Evolutionary conservation across 345 rosid genomes (phyloP).

Genomic region (Lepidium didymum): DNA sequence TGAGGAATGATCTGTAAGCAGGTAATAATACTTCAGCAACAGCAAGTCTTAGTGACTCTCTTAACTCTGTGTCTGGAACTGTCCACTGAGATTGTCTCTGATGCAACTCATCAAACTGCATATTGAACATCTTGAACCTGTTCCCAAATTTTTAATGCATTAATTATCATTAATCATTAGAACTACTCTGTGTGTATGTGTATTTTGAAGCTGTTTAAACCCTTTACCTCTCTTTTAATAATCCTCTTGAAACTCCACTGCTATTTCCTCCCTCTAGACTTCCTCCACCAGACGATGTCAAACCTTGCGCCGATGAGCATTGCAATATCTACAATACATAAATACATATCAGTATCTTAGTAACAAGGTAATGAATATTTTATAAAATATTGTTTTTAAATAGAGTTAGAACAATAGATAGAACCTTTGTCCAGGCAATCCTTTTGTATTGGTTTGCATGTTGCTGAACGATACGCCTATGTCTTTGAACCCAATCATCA

Average conservation of each 20-base stretch:
- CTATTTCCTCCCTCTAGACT: slow-evolving; percentile 63
- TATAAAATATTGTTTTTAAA: background rate
- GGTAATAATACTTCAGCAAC: slow-evolving; percentile 98
- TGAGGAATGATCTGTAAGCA: slow-evolving; percentile 86
- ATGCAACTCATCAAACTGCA: slow-evolving; percentile 96
- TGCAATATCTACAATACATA: slow-evolving; percentile 57
- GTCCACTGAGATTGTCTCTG: slow-evolving; percentile 97
- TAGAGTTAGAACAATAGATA: background rate
- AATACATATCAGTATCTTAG: background rate
- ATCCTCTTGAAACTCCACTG: slow-evolving; percentile 86
- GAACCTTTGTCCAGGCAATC: slow-evolving; percentile 88
- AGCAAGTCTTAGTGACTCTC: slow-evolving; percentile 94
- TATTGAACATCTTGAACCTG: slow-evolving; percentile 87
- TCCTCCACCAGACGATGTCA: slow-evolving; percentile 94
- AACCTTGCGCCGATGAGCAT: slow-evolving; percentile 74
- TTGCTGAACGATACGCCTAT: slow-evolving; percentile 95
- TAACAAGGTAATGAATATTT: background rate
- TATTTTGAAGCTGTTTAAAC: background rate
- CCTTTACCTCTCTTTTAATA: slow-evolving; percentile 78
- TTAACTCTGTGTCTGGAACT: slow-evolving; percentile 90
- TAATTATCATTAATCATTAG: background rate
- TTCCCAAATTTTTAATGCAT: background rate
- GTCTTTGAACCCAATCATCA: slow-evolving; percentile 98
- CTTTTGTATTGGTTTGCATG: slow-evolving; percentile 98
- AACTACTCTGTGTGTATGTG: background rate